phyloP scores from a whole-genome alignment of 192 early-diverging fungal genomes.

The Coemansia asiatica region DNA sequence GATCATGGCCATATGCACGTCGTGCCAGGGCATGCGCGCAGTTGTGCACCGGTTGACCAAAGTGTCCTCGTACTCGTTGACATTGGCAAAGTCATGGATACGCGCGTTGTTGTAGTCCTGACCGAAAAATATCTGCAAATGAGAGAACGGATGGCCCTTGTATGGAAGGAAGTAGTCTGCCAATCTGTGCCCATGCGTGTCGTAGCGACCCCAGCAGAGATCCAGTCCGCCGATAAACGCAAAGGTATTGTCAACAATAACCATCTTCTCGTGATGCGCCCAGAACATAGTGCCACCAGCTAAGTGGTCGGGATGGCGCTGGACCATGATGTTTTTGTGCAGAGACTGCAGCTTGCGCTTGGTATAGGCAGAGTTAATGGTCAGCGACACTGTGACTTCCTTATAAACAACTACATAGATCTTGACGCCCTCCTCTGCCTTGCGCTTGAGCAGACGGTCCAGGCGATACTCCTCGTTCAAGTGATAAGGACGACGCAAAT shows the following conservation, averaged over 20 bases:
- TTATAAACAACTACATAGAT: conserved; percentile 86
- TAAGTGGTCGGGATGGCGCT: conserved; percentile 78
- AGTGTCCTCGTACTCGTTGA: conserved; percentile 56
- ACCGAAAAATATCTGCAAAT: conserved; percentile 61
- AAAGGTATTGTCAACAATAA: conserved; percentile 73
- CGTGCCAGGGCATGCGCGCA: conserved; percentile 88
- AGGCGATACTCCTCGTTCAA: conserved; percentile 76
- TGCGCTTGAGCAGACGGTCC: conserved; percentile 74
- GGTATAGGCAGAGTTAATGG: conserved; percentile 71
- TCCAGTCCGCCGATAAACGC: conserved; percentile 88
- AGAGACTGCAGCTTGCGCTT: conserved; percentile 67
- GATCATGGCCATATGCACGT: conserved; percentile 74
- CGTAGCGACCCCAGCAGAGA: conserved; percentile 84
- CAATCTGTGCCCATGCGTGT: conserved; percentile 76
- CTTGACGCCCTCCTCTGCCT: conserved; percentile 79
- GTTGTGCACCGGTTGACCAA: conserved; percentile 56
- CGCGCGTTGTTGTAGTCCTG: conserved; percentile 88
- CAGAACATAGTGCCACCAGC: conserved; percentile 76
- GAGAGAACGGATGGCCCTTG: conserved; percentile 42
- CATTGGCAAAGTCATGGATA: conserved; percentile 71
- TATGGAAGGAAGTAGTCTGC: conserved; percentile 64
- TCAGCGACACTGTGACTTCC: conserved; percentile 72
- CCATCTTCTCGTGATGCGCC: conserved; percentile 86
- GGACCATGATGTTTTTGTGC: conserved; percentile 79
- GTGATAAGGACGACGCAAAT: conserved; percentile 71